Base-by-base conservation (phyloP, 352 stramenopile species). In the Phytophthora pluvialis region DNA sequence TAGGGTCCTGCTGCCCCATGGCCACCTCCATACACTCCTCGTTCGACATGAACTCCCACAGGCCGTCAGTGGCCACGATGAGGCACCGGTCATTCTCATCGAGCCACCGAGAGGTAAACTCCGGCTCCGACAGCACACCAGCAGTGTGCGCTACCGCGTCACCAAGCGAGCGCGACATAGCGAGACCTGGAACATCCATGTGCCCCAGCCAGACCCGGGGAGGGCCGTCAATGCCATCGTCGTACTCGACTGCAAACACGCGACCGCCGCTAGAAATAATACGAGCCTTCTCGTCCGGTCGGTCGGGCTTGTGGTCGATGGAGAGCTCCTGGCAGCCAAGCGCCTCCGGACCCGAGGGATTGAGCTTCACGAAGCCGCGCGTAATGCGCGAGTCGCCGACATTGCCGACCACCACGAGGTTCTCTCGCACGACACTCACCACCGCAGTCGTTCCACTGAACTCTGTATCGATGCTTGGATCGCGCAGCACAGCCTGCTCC, bases 11-110 rank as follows among this genome's bases (percentile, higher is more conserved):
- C 60, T 93, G 79, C 4, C 73, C 74, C 73, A 93, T 83, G 21
- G 75, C 78, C 53, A 97, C 90, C 44, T 95, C 79, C 49, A 97
- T 89, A 47, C 97, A 97, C 73, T 99, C 97, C 55, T 98, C 83
- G 72, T 98, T 98, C 31, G 84, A 90, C 70, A 99, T 97, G 80
- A 99, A 99, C 70, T 99, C 97, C 97, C 97, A 99, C 39, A 99
- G 77, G 11, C 98, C 98, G 75, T 99, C 97, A 0, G 96, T 99
- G 15, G 96, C 98, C 35, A 99, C 83, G 28, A 99, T 92, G 54
- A 99, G 80, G 67, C 98, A 98, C 44, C 94, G 89, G 64, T 99
- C 95, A 16, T 74, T 82, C 39, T 90, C 78, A 56, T 92, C 82
- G 16, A 95, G 72, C 57, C 77, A 89, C 25, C 83, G 89, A 43